phyloP scores from a whole-genome alignment of 2,329 filamentous ascomycete species.

The Ophiostoma quercus region DNA sequence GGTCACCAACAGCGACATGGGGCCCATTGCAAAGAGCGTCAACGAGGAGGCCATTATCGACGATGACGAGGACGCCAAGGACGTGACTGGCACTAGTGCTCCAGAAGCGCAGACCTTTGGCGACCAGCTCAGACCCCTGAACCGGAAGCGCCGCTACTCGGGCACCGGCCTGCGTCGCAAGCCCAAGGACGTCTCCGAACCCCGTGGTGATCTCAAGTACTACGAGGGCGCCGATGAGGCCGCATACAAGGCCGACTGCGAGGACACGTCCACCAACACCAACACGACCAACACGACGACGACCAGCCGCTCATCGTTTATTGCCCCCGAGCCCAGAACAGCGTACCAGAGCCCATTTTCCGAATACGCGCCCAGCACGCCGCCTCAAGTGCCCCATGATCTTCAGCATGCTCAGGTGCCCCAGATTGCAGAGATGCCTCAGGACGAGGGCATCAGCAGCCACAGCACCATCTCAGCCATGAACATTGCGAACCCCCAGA shows the following conservation, averaged over 20 bases:
- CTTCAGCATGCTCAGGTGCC: no score
- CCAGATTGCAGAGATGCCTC: not conserved
- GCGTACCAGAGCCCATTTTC: slow-evolving; percentile 14
- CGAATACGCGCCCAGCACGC: not conserved
- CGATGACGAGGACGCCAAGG: slow-evolving; percentile 37
- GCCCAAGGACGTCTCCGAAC: slow-evolving; percentile 64
- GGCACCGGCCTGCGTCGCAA: slow-evolving; percentile 74
- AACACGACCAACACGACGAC: slow-evolving; percentile 24
- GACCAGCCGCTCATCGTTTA: slow-evolving; percentile 26
- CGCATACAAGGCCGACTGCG: slow-evolving; percentile 66
- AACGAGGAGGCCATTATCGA: slow-evolving; percentile 1
- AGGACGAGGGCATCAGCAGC: slow-evolving; percentile 10
- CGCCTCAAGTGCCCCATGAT: not conserved
- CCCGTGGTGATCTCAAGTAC: slow-evolving; percentile 76
- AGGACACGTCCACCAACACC: slow-evolving; percentile 32
- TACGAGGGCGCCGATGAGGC: slow-evolving; percentile 85
- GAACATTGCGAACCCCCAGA: slow-evolving; percentile 21
- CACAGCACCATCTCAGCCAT: slow-evolving; percentile 26
- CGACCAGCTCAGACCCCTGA: slow-evolving; percentile 39
- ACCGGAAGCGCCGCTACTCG: slow-evolving; percentile 68
- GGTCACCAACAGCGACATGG: slow-evolving; percentile 24
- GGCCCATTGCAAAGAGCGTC: slow-evolving; percentile 2
- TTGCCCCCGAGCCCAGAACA: not conserved
- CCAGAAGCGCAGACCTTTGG: slow-evolving; percentile 55
- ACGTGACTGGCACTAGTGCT: slow-evolving; percentile 59